Base-by-base conservation (phyloP, 371 early-diverging fungal species). In the Parasitella parasitica region DNA sequence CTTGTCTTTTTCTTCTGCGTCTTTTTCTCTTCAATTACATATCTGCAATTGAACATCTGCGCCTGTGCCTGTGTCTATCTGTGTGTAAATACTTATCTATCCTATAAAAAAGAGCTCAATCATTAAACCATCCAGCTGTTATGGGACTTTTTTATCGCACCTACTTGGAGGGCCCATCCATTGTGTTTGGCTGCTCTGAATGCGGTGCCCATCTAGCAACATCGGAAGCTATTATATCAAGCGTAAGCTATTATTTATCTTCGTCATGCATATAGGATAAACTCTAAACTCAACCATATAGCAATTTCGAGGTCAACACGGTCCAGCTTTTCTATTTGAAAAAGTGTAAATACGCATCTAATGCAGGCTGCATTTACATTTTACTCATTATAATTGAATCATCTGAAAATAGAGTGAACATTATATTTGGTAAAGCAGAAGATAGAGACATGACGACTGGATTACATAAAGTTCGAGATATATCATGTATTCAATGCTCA, bases 191-290 rank as follows among this genome's bases (percentile, higher is more conserved):
- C 7, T 67, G 67, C 20, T 13, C 18, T 15, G 54, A 57, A 27
- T 67, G 93, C 69, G 69, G 85, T 58, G 90, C 91, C 15, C 93
- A 93, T 57, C 76, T 93, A 22, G 81, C 91, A 9, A 86, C 89
- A 12, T 66, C 64, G 6, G 88, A 87, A 11, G 77, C 77, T 43
- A 78, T 93, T 53, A 69, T 91, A 34, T 91, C 91, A 27, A 89
- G 74, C 81, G 91, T 86, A 84, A 50, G 39, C 22, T 16, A 2
- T 15, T 13, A 22, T 27, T 26, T 38, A n/a, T n/a, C n/a, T 16
- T 18, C 18, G 39, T 39, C 39, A 39, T 39, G 39, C 39, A 39
- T 39, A 22, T 20, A 7, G 26, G 24, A 38, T 24, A 6, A 26
- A 26, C 38, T 53, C 35, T n/a, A 35, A 38, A 36, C 37, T 35